Base-by-base conservation (phyloP, 805 yeast species). In the Monosporozyma servazzii region DNA sequence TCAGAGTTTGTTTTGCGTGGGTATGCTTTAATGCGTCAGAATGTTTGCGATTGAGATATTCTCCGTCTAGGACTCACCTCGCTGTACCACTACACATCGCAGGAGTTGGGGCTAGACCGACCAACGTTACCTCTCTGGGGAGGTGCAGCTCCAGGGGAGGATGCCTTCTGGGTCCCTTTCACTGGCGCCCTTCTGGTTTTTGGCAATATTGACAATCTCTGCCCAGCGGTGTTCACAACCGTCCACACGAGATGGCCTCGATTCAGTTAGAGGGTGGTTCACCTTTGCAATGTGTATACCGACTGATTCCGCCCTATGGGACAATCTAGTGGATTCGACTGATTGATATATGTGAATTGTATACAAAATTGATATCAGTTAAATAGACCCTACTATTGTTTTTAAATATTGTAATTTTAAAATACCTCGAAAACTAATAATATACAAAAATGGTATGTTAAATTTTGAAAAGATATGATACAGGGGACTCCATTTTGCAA, bases 401-500 rank as follows among this genome's bases (percentile, higher is more conserved):
- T 11, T 2, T 25, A 25, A 33, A 15, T 6, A 15, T 33, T 13
- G 37, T 33, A 17, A 13, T 33, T 33, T 5, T 33, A 6, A 15
- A n/a, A 15, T 13, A 20, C 41, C 21, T 21, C 44, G 44, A 41
- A 25, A 15, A 41, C 44, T 41, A 41, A 21, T 21, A 41, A 21
- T 33, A 41, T 21, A 41, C 44, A 41, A 41, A 41, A 41, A 41
- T 41, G 44, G 44, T 41, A 41, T 29, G 44, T 41, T 41, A 41
- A 41, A 48, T 23, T 33, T 27, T 31, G 8, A 29, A 40, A 11
- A 8, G 23, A n/a, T 23, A 13, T 13, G 27, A 40, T 20, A 20
- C n/a, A n/a, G 29, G 21, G 18, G 45, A 33, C 13, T 33, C n/a
- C 17, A 33, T 33, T 33, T 33, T 13, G 6, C 11, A 33, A 33